Percentiles rank a stretch among this genome's conserved stretches.
These are phyloP conservation scores for Recurvomyces mirabilis DNA, from an alignment of 495 filamentous ascomycete genomes.

Conservation along the genomic window DNA sequence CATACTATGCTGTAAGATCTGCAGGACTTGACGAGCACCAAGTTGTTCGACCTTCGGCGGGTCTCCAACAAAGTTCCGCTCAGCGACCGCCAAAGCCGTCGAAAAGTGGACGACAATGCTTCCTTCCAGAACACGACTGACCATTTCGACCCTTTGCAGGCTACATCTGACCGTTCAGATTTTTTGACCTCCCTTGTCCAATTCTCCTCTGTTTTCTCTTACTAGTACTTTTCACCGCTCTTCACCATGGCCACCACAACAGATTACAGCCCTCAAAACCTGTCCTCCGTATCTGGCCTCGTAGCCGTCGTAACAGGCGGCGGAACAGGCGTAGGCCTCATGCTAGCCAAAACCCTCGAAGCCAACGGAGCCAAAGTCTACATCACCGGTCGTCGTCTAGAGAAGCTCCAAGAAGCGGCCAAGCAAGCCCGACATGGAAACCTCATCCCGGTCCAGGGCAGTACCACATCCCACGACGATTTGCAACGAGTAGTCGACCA, in stretches of 20 bases:
- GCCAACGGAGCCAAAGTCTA: slow-evolving; percentile 59
- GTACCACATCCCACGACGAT: slow-evolving; percentile 32
- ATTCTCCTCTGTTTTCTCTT: too few species aligned
- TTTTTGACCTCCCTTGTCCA: too few species aligned
- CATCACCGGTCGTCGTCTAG: slow-evolving; percentile 50
- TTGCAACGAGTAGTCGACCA: slow-evolving; percentile 28
- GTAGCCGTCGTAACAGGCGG: slow-evolving; percentile 52
- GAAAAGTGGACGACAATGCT: too few species aligned
- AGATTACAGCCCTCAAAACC: slow-evolving; percentile 12
- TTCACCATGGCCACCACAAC: not conserved
- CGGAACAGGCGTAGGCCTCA: slow-evolving; percentile 47
- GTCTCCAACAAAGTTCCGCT: too few species aligned
- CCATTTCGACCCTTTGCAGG: too few species aligned
- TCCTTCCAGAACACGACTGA: too few species aligned
- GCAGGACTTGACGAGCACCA: too few species aligned
- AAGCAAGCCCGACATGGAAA: slow-evolving; percentile 21
- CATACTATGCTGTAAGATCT: too few species aligned
- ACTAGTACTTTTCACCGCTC: too few species aligned
- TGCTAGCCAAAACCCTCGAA: slow-evolving; percentile 52
- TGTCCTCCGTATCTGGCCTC: slow-evolving; percentile 49
- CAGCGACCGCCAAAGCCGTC: too few species aligned
- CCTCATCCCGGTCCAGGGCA: slow-evolving; percentile 31
- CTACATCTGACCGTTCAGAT: too few species aligned
- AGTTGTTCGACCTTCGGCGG: too few species aligned
- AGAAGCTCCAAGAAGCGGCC: slow-evolving; percentile 24